These are phyloP conservation scores for Colletotrichum lupini DNA, from an alignment of 2,329 filamentous ascomycete species.

Conservation along the genomic window DNA sequence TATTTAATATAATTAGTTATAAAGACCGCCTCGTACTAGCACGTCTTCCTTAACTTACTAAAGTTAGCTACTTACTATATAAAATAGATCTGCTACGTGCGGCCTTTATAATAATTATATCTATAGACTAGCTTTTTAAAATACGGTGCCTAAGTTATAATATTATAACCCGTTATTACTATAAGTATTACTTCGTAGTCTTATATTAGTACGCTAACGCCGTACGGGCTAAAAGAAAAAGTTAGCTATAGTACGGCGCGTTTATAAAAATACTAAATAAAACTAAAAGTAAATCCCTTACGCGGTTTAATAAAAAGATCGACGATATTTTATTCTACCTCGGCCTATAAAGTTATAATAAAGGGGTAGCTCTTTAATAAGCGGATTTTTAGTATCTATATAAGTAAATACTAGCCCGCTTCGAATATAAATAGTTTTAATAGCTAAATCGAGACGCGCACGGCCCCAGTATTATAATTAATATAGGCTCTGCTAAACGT, in stretches of 20 bases:
- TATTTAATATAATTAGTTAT: neutral
- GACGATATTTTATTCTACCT: neutral
- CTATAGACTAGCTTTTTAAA: neutral
- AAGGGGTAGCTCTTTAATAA: too few relatives aligned
- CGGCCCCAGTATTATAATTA: too few relatives aligned
- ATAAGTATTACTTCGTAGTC: constrained; percentile 1
- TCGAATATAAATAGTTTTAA: too few relatives aligned
- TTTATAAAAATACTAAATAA: neutral
- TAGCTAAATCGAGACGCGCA: too few relatives aligned
- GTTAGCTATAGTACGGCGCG: neutral
- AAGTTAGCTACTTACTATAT: neutral
- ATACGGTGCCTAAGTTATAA: neutral
- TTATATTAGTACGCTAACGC: neutral
- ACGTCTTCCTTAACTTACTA: neutral
- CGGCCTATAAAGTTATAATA: too few relatives aligned
- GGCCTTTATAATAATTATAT: neutral
- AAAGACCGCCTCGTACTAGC: neutral
- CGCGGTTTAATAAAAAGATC: neutral
- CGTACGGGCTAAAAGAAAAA: neutral
- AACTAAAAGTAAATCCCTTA: neutral
- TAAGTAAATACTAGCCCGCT: too few relatives aligned
- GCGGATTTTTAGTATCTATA: too few relatives aligned
- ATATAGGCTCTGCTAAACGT: too few relatives aligned
- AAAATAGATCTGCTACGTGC: neutral
- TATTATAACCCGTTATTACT: neutral